Evolutionary conservation across 805 yeast genomes (phyloP), one percentile per base, ranked within the genome.

Genomic region (Metschnikowia matae): DNA sequence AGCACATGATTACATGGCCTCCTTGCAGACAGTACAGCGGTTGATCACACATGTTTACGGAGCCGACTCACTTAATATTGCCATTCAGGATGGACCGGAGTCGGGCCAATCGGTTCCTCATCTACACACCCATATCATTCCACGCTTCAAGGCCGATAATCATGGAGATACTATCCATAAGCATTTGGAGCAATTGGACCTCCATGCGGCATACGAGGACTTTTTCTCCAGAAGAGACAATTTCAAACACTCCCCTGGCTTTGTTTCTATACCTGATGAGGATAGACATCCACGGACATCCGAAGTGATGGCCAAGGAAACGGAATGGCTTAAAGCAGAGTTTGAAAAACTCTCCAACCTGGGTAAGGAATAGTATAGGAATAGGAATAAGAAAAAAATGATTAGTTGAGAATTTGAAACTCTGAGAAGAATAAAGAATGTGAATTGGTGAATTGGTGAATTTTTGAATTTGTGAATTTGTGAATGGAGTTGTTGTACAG

Each of bases 91-190:
- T 64, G 99, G 99, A 0, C 87, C 90, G 0, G 89, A 89, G 45
- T 92, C 97, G 1, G 99, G 99, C 3, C 99, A 94, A 64, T 81
- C 91, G n/a, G 84, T 94, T 2, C 96, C 97, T 4, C 99, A 94
- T 67, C 76, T 92, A 29, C 99, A 94, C 66, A 86, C 96, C 18
- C 99, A 94, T 65, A 70, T 94, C 17, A 90, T 94, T 18, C 99
- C 99, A 6, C 76, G 99, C 38, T 83, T 78, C 63, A 74, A 72
- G 46, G 71, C 72, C 3, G 84, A 86, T 60, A 70, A 70, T 0
- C 70, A 64, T 0, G 96, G 89, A 63, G 83, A 80, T 37, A 50
- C 47, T 35, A 78, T 94, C 31, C 89, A 94, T 64, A 71, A 70
- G n/a, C 67, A 74, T 57, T 64, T 94, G 46, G 90, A 89, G 51